A percentile compares a stretch with the other conserved stretches of the same genome.
phyloP scores from a whole-genome alignment of 257 asterid species.

The Ehretia macrophylla region DNA sequence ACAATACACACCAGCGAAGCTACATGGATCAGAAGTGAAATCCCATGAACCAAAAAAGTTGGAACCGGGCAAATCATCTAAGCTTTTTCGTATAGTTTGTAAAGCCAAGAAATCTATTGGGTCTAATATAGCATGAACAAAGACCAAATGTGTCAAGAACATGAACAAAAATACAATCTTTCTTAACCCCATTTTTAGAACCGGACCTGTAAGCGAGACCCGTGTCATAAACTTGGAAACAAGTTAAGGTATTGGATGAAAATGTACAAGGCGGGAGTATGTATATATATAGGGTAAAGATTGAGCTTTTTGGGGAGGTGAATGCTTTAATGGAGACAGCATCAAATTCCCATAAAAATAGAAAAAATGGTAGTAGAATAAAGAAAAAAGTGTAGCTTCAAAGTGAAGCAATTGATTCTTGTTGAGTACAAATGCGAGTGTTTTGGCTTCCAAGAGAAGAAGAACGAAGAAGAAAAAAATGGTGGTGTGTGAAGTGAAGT shows the following conservation, averaged over 20 bases:
- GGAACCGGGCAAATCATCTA: conserved; percentile 77
- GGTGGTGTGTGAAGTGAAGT: background rate
- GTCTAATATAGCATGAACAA: conserved; percentile 51
- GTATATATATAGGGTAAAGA: background rate
- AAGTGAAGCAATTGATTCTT: conserved; percentile 49
- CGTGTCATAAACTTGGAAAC: too few relatives aligned
- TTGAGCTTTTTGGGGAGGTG: background rate
- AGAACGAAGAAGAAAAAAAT: conserved; percentile 15
- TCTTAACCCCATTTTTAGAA: conserved; percentile 15
- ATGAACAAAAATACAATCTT: conserved; percentile 5
- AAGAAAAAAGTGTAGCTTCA: conserved; percentile 42
- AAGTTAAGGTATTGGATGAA: conserved; percentile 1
- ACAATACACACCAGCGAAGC: conserved; percentile 74
- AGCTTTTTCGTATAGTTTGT: conserved; percentile 62
- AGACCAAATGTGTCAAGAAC: conserved; percentile 15
- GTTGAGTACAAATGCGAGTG: conserved; percentile 8
- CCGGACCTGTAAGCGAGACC: background rate
- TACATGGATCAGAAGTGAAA: conserved; percentile 87
- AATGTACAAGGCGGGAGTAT: background rate
- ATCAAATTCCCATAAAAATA: conserved; percentile 14
- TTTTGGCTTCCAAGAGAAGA: conserved; percentile 44
- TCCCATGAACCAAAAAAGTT: conserved; percentile 79
- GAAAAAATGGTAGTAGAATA: conserved; percentile 8
- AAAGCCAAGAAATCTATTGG: conserved; percentile 85
- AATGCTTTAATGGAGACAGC: conserved; percentile 4